A percentile compares a stretch with the other conserved stretches of the same genome.
Conservation (phyloP, 306 rosid species). For the Cucumis hystrix region DNA sequence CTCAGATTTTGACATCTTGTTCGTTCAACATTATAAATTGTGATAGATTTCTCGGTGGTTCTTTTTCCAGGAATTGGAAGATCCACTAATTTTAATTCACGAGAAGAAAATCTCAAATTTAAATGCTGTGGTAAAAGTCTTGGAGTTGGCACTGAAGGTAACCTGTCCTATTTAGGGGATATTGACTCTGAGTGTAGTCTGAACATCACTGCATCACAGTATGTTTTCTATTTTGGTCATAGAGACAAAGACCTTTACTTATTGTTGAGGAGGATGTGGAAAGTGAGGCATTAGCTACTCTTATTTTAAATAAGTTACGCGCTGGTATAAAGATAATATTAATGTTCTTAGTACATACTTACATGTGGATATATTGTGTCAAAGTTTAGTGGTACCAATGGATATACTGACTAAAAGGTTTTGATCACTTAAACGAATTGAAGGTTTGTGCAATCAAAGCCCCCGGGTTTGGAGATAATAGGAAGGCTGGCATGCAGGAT, state of each 20-base stretch:
- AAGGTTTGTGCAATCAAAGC: conserved; percentile 93
- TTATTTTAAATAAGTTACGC: conserved; percentile 77
- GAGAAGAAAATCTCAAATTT: conserved; percentile 87
- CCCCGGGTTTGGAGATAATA: conserved; percentile 88
- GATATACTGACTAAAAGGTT: not conserved
- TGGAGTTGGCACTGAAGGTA: conserved; percentile 89
- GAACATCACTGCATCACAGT: conserved; percentile 7
- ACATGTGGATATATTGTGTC: not conserved
- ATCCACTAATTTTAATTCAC: conserved; percentile 77
- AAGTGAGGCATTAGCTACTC: conserved; percentile 91
- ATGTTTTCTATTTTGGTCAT: conserved; percentile 4
- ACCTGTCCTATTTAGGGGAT: not conserved
- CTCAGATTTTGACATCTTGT: not conserved
- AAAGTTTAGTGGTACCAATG: not conserved
- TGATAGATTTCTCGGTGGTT: not conserved
- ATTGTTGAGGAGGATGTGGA: conserved; percentile 87
- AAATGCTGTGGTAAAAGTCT: conserved; percentile 66
- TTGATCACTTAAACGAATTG: not conserved
- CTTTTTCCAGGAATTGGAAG: conserved; percentile 61
- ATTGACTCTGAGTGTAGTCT: not conserved
- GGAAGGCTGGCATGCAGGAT: conserved; percentile 71
- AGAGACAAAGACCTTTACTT: conserved; percentile 70
- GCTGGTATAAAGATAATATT: conserved; percentile 77
- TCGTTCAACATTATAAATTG: not conserved
- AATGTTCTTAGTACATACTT: not conserved